Conservation (phyloP, 805 yeast genomes). For the Candida hungchunana region DNA sequence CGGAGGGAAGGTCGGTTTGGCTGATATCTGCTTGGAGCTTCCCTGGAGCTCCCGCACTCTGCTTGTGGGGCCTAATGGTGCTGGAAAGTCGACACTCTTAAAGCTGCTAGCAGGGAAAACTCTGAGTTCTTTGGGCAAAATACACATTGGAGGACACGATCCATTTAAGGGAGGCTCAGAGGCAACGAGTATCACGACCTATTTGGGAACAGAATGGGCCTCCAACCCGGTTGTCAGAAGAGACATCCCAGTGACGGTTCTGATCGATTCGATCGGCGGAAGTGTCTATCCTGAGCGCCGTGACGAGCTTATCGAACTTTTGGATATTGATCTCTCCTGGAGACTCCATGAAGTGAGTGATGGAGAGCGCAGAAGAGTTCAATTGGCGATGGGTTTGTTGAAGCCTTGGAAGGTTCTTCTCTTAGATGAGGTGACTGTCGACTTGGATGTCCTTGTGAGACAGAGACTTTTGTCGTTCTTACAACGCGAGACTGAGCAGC, state of each 20-base stretch:
- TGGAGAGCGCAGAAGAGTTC: conserved; percentile 94
- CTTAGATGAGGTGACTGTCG: conserved; percentile 97
- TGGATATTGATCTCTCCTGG: conserved; percentile 89
- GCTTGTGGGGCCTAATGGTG: conserved; percentile 92
- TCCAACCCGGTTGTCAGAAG: conserved; percentile 83
- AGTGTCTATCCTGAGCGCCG: conserved; percentile 67
- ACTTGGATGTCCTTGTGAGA: conserved; percentile 89
- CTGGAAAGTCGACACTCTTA: conserved; percentile 90
- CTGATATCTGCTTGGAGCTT: conserved; percentile 55
- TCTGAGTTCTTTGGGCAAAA: conserved; percentile 66
- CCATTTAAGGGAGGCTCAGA: conserved; percentile 67
- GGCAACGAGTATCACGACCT: conserved; percentile 55
- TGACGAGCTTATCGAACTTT: conserved; percentile 64
- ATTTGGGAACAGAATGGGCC: conserved; percentile 98
- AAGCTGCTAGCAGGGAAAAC: conserved; percentile 89
- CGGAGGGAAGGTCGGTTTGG: conserved; percentile 57
- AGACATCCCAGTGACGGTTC: conserved; percentile 81
- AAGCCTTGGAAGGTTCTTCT: conserved; percentile 85
- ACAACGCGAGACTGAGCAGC: conserved; percentile 60
- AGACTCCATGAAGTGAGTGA: conserved; percentile 89
- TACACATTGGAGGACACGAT: conserved; percentile 75
- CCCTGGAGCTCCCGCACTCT: conserved; percentile 73
- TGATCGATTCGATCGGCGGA: conserved; percentile 82
- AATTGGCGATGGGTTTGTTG: conserved; percentile 85
- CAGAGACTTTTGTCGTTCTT: conserved; percentile 67